phyloP scores from a whole-genome alignment of 768 basidiomycete genomes.

The Porphyrellus cyaneotinctus region DNA sequence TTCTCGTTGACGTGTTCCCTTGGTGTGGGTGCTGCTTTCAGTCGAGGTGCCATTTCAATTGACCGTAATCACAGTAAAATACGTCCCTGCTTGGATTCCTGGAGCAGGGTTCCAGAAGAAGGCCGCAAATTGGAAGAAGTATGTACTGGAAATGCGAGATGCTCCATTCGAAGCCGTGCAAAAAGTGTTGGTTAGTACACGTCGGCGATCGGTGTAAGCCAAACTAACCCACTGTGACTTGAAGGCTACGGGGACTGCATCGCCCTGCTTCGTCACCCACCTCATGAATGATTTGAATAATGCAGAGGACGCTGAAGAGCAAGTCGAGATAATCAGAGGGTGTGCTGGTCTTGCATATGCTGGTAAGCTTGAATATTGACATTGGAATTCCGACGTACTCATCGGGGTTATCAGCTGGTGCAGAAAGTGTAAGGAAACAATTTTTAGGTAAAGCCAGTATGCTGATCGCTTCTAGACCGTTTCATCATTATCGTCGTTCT shows the following conservation, averaged over 20 bases:
- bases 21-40: conserved; percentile 25
- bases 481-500: conserved; percentile 29
- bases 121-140: conserved; percentile 46
- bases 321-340: conserved; percentile 36
- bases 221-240: neutral
- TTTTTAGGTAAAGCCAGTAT: neutral
- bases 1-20: conserved; percentile 50
- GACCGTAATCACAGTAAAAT: conserved; percentile 38
- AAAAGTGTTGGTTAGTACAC: conserved; percentile 35
- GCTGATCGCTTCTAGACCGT: conserved; percentile 21
- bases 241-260: conserved; percentile 25
- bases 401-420: conserved; percentile 32
- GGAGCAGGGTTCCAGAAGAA: conserved; percentile 49
- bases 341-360: conserved; percentile 47
- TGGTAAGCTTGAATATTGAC: conserved; percentile 26
- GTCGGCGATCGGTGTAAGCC: neutral
- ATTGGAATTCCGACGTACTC: conserved; percentile 1
- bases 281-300: conserved; percentile 21
- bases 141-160: conserved; percentile 47
- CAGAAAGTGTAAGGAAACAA: conserved; percentile 32
- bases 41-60: neutral
- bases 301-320: conserved; percentile 10
- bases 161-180: conserved; percentile 39
- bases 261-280: conserved; percentile 30
- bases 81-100: conserved; percentile 51